Evolutionary conservation across 306 rosid genomes (phyloP).

Genomic region (Trifolium dubium): DNA sequence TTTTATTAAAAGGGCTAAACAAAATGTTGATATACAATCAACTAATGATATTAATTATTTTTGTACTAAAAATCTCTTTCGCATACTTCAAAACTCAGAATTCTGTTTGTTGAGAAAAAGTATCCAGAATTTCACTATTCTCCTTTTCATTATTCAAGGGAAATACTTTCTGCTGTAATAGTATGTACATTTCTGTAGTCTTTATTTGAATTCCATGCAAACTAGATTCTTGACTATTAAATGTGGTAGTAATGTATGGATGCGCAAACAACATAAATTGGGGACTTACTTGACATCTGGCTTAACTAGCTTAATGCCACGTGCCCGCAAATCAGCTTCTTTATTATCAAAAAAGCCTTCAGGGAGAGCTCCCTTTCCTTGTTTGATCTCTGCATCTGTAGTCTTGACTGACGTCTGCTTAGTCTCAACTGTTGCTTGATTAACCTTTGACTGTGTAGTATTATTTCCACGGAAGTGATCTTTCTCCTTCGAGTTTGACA

Average conservation of each 20-base stretch:
- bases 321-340: conserved; percentile 92
- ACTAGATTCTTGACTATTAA: conserved; percentile 5
- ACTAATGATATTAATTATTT: conserved; percentile 21
- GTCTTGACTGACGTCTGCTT: conserved; percentile 44
- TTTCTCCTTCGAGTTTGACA: conserved; percentile 36
- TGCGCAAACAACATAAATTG: conserved; percentile 38
- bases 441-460: conserved; percentile 45
- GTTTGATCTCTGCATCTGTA: conserved; percentile 62
- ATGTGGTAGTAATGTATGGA: conserved; percentile 17
- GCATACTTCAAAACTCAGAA: conserved; percentile 28
- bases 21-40: conserved; percentile 11
- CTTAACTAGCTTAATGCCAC: conserved; percentile 87
- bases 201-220: conserved; percentile 37
- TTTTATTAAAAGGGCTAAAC: conserved; percentile 12
- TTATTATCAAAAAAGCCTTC: conserved; percentile 98
- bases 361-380: conserved; percentile 77
- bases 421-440: conserved; percentile 45
- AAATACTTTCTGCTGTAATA: conserved; percentile 8
- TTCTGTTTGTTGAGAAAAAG: background rate
- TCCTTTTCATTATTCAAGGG: conserved; percentile 5
- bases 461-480: conserved; percentile 40
- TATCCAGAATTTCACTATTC: background rate
- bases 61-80: conserved; percentile 22
- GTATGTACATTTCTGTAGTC: conserved; percentile 2
- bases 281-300: conserved; percentile 88